Evolutionary conservation across 2,329 filamentous ascomycete species (phyloP).

Genomic region (Exophiala viscosa): DNA sequence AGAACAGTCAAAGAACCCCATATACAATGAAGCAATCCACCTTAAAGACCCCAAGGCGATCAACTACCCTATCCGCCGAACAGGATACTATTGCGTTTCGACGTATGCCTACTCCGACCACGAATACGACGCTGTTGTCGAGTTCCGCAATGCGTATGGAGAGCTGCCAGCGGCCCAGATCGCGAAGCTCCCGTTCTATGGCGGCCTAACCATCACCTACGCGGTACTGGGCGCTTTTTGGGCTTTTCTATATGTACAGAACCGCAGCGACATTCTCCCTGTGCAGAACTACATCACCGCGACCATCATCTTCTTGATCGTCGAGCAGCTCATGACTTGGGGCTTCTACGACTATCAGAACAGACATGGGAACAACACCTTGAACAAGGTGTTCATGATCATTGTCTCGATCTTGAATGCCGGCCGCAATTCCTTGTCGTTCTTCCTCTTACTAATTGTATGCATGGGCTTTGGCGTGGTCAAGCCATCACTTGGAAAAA

Average conservation of each 20-base stretch:
- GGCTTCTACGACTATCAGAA: conserved; percentile 98
- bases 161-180: conserved; percentile 95
- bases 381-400: conserved; percentile 81
- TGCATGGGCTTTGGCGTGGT: conserved; percentile 99
- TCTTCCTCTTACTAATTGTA: conserved; percentile 94
- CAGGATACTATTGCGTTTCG: conserved; percentile 92
- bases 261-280: conserved; percentile 88
- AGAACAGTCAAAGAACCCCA: conserved; percentile 64
- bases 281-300: conserved; percentile 99
- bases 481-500: conserved; percentile 83
- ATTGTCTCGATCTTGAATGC: conserved; percentile 92
- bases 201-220: conserved; percentile 88
- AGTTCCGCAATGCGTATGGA: conserved; percentile 94
- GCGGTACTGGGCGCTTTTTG: conserved; percentile 82
- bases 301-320: conserved; percentile 85
- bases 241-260: conserved; percentile 93
- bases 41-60: conserved; percentile 68
- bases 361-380: conserved; percentile 75
- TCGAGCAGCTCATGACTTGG: conserved; percentile 99
- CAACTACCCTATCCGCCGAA: conserved; percentile 81
- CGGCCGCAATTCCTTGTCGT: conserved; percentile 93
- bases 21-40: conserved; percentile 77
- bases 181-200: conserved; percentile 95
- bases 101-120: conserved; percentile 65
- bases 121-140: conserved; percentile 75